phyloP scores from a whole-genome alignment of 345 rosid species.

The Mercurialis annua region DNA sequence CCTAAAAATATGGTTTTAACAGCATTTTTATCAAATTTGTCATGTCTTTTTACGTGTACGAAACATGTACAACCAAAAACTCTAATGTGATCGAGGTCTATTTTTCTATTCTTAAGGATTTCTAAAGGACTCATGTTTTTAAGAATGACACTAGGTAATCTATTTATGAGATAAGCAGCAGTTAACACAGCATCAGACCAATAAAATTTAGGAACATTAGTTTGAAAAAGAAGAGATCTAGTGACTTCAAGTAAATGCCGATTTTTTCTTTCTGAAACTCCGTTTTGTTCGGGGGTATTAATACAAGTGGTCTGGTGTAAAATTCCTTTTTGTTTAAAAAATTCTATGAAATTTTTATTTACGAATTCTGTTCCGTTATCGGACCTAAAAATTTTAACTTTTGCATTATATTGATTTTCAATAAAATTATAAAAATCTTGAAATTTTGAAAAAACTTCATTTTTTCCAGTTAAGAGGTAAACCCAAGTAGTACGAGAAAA shows the following conservation, averaged over 20 bases:
- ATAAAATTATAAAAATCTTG: background rate
- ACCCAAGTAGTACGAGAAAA: background rate
- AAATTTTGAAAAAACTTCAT: background rate
- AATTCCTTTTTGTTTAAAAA: too few relatives aligned
- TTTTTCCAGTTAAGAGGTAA: background rate
- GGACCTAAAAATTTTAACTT: background rate
- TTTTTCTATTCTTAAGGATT: too few relatives aligned
- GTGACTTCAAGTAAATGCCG: background rate
- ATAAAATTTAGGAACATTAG: background rate
- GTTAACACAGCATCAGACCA: background rate
- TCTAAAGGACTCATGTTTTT: too few relatives aligned
- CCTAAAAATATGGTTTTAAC: too few relatives aligned
- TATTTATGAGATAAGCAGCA: too few relatives aligned
- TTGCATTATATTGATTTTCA: background rate
- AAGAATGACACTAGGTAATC: too few relatives aligned
- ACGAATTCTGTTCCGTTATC: background rate
- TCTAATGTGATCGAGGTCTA: background rate
- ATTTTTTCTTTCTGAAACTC: background rate
- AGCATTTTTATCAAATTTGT: too few relatives aligned
- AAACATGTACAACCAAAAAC: background rate
- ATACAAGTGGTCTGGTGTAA: background rate
- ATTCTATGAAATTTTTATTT: background rate
- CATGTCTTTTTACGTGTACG: too few relatives aligned
- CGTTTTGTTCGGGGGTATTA: background rate
- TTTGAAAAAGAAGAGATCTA: background rate